Evolutionary conservation across 2,329 filamentous ascomycete species (phyloP).

Genomic region (Achaetomium macrosporum): DNA sequence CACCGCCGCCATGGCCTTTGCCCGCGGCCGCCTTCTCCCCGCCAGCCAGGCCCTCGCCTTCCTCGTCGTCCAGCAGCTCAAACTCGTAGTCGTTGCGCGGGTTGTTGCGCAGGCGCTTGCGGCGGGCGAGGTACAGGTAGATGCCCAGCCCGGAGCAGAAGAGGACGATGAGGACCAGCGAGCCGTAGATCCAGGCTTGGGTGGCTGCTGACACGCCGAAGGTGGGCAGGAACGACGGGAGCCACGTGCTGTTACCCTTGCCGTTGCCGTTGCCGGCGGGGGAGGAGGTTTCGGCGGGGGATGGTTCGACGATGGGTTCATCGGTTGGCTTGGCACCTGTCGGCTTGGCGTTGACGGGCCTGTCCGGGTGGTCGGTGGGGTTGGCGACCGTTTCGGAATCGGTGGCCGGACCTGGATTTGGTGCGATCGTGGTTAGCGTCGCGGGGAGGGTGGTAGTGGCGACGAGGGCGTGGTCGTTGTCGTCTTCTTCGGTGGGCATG

Average conservation of each 20-base stretch:
- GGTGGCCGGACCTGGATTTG: conserved; percentile 38
- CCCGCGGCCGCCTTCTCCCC: conserved; percentile 36
- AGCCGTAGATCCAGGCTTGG: conserved; percentile 89
- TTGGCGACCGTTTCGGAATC: conserved; percentile 25
- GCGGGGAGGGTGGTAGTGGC: conserved; percentile 56
- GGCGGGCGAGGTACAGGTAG: conserved; percentile 75
- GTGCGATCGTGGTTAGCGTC: conserved; percentile 56
- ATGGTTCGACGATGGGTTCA: not conserved
- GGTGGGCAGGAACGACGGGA: conserved; percentile 83
- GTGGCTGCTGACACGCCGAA: conserved; percentile 84
- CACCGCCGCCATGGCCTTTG: not conserved
- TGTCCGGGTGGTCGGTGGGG: conserved; percentile 59
- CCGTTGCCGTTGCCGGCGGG: conserved; percentile 21
- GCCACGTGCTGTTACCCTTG: conserved; percentile 46
- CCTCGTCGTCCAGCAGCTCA: conserved; percentile 81
- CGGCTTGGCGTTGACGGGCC: conserved; percentile 50
- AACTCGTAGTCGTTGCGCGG: conserved; percentile 86
- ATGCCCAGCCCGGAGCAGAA: conserved; percentile 78
- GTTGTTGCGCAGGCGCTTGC: conserved; percentile 67
- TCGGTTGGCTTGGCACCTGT: conserved; percentile 20
- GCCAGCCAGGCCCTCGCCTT: conserved; percentile 46
- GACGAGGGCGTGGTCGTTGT: conserved; percentile 69
- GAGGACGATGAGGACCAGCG: conserved; percentile 72
- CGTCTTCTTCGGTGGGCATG: conserved; percentile 75
- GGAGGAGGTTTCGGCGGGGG: conserved; percentile 25